Conservation (phyloP, 345 rosid species). For the Ricinus communis region DNA sequence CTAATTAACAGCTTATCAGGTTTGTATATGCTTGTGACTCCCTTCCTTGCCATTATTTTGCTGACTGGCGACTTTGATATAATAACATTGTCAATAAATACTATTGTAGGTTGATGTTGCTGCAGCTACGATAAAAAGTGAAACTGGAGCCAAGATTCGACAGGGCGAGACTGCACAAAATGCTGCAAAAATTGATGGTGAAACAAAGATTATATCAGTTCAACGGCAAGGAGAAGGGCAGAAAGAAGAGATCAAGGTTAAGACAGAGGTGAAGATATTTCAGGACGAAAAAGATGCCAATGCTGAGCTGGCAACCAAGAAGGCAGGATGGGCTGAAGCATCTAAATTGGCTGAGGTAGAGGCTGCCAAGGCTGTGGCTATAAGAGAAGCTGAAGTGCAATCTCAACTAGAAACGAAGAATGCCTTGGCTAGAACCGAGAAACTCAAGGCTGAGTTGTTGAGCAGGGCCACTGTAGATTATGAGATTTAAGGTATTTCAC, state of each 20-base stretch:
- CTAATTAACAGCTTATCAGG: too few species aligned
- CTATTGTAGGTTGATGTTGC: constrained; percentile 17
- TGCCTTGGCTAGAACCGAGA: constrained; percentile 19
- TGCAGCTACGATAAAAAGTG: constrained; percentile 22
- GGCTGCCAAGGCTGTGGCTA: constrained; percentile 14
- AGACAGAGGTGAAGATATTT: constrained; percentile 14
- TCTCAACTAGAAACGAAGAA: constrained; percentile 21
- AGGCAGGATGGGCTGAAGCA: constrained; percentile 16
- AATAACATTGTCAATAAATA: too few species aligned
- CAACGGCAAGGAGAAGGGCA: constrained; percentile 15
- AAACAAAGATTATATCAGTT: constrained; percentile 7
- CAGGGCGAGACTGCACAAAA: constrained; percentile 8
- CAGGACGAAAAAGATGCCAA: constrained; percentile 14
- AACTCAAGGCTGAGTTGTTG: constrained; percentile 14
- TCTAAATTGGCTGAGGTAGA: constrained; percentile 21
- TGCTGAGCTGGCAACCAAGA: constrained; percentile 19
- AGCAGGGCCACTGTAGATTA: constrained; percentile 24
- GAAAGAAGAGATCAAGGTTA: constrained; percentile 11
- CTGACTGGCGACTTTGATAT: too few species aligned
- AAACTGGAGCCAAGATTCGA: constrained; percentile 15
- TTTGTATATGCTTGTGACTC: too few species aligned
- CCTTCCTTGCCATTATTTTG: too few species aligned
- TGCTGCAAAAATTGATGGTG: constrained; percentile 16
- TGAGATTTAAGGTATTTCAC: constrained; percentile 16
- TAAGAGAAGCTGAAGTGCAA: constrained; percentile 27